Evolutionary conservation across 768 basidiomycete species (phyloP), one percentile per base, ranked within the genome.

Genomic region (Trametes gibbosa): DNA sequence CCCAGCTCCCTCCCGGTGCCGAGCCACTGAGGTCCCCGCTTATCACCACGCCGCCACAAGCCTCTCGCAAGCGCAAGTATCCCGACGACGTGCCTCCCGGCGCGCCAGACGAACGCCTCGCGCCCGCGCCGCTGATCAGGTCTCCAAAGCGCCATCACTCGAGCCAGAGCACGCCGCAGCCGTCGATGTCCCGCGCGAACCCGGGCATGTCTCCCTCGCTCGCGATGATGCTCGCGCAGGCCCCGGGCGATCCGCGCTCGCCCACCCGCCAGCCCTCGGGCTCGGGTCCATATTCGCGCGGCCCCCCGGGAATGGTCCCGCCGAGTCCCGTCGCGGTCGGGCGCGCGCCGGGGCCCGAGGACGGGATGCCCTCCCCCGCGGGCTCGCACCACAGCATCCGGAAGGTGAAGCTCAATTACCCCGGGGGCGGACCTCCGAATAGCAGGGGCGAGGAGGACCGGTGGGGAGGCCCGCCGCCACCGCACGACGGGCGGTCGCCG

Each of bases 221-320:
- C 40, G 84, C 84, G 17, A 81, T 84, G 77, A 81, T 86, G 65
- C 78, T 85, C 43, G 84, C 84, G n/a, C 84, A 84, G 19, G 63
- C 61, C 27, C 59, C 66, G 29, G 42, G 46, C 7, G 68, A 70
- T 21, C 41, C 61, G 39, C 65, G 67, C 5, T 59, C 65, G 23
- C 65, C 70, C n/a, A 66, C 70, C 5, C 67, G 53, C 19, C 60
- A 58, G 57, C 61, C 52, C n/a, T 53, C 63, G 32, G 54, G 54
- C n/a, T 52, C 52, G 1, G 42, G 17, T 8, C 27, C 53, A 14
- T 56, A 56, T 17, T 19, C 53, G 16, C 47, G 40, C 13, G 59
- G 53, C 8, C 48, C 27, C 3, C 55, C 60, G 3, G 50, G 57
- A 0, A 43, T 47, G 32, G 37, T 56, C 12, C 56, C 50, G 27